phyloP scores from a whole-genome alignment of 2,329 filamentous ascomycete genomes.

The Fusarium sp. region DNA sequence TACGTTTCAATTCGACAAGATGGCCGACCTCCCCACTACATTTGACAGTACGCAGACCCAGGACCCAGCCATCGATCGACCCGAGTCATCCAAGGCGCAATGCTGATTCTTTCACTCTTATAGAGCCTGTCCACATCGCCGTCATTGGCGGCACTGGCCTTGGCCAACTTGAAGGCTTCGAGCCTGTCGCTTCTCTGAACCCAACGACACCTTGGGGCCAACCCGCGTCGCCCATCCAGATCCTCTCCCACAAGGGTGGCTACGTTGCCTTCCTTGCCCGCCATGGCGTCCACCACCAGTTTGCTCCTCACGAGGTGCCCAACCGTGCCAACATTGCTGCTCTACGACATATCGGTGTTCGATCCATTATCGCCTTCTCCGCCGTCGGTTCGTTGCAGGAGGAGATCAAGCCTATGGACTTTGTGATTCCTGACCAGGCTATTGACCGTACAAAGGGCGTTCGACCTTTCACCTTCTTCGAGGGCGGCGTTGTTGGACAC shows the following conservation, averaged over 20 bases:
- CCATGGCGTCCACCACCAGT: slow-evolving; percentile 88
- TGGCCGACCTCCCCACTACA: slow-evolving; percentile 66
- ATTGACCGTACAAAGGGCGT: slow-evolving; percentile 98
- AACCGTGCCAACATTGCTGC: slow-evolving; percentile 97
- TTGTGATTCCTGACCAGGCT: slow-evolving; percentile 94
- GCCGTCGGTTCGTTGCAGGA: slow-evolving; percentile 94
- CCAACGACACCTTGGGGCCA: slow-evolving; percentile 88
- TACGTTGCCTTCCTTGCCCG: slow-evolving; percentile 93
- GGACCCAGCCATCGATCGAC: neutral
- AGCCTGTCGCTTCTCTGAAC: slow-evolving; percentile 81
- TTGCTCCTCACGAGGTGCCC: slow-evolving; percentile 94
- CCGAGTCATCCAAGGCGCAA: neutral
- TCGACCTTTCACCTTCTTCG: slow-evolving; percentile 95
- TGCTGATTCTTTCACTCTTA: slow-evolving; percentile 29
- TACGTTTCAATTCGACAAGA: slow-evolving; percentile 45
- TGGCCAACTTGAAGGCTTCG: slow-evolving; percentile 86
- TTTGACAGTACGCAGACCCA: slow-evolving; percentile 64
- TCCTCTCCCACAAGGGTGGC: slow-evolving; percentile 86
- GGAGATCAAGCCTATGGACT: slow-evolving; percentile 94
- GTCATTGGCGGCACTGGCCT: slow-evolving; percentile 95
- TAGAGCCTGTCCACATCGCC: slow-evolving; percentile 81
- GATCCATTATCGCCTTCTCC: slow-evolving; percentile 92
- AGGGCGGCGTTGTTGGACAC: slow-evolving; percentile 90
- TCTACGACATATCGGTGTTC: slow-evolving; percentile 88
- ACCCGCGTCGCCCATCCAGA: slow-evolving; percentile 80